Percentiles rank a stretch among this genome's conserved stretches.
phyloP scores from a whole-genome alignment of 345 rosid genomes.

The Melaleuca alternifolia region DNA sequence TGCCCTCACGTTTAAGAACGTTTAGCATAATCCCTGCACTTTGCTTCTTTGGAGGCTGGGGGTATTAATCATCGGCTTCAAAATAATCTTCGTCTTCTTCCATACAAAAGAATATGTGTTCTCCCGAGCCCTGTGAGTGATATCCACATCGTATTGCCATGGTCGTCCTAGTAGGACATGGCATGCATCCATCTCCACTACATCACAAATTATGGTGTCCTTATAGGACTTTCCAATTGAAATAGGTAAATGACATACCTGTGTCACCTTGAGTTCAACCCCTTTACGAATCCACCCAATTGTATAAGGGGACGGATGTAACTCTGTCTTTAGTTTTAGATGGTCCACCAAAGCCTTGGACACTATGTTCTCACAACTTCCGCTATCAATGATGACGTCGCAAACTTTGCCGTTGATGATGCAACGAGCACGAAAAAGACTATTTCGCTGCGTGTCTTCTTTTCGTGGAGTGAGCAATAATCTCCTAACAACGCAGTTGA shows the following conservation, averaged over 20 bases:
- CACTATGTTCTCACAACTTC: not conserved
- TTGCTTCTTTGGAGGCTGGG: not conserved
- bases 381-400: not conserved
- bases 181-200: not conserved
- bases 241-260: not conserved
- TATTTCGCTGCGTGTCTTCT: not conserved
- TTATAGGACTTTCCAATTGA: not conserved
- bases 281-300: not conserved
- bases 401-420: not conserved
- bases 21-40: not conserved
- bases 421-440: not conserved
- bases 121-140: not conserved
- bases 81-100: not conserved
- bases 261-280: not conserved
- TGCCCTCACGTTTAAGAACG: not conserved
- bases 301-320: not conserved
- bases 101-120: not conserved
- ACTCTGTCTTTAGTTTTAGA: not conserved
- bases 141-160: not conserved
- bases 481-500: not conserved
- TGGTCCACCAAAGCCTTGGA: not conserved
- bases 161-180: not conserved
- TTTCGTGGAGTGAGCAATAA: not conserved
- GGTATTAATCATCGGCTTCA: not conserved
- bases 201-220: not conserved